Base-by-base conservation (phyloP, 257 asterid species). In the Perilla frutescens region DNA sequence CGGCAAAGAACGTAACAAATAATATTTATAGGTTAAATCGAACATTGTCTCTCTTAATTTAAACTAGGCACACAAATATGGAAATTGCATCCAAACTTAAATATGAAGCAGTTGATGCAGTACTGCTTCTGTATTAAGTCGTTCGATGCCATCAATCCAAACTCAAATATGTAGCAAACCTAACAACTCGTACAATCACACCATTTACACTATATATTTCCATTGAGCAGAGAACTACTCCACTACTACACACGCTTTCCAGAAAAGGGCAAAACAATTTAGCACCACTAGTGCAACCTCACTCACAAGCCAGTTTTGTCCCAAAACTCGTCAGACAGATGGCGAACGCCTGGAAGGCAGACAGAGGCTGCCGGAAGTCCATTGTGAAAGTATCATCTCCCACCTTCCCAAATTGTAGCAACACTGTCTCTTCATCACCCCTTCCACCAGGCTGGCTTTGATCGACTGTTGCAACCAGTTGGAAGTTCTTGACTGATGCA, bases 311-410 rank as follows among this genome's bases (percentile, higher is more conserved):
- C 77, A 93, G 83, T 76, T 93, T 93, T 1, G 97, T 89, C 56
- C 98, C 98, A 57, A 93, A 93, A 73, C 97, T 91, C 48, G 96
- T 89, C 56, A 93, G 79, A 80, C 98, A 93, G 78, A 93, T 89
- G 2, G 98, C 97, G 13, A 93, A 93, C 0, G 98, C 97, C 77
- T 93, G 97, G 76, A 93, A 93, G 41, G 97, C 96, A 0, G 97
- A 93, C 20, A 93, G 85, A n/a, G 98, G 98, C 81, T 83, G 89
- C 76, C 94, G 74, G 68, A 79, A 93, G 77, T 93, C 97, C 97
- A 93, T 89, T 0, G 97, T 89, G 74, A 93, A 93, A 53, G 84
- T 84, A 51, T 91, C 96, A 11, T 84, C 95, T 6, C 85, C 97
- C 3, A 91, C 95, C 80, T 91, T 91, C 51, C 98, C 96, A 72